phyloP scores from a whole-genome alignment of 495 filamentous ascomycete species.

The Aspergillus bertholletiae region DNA sequence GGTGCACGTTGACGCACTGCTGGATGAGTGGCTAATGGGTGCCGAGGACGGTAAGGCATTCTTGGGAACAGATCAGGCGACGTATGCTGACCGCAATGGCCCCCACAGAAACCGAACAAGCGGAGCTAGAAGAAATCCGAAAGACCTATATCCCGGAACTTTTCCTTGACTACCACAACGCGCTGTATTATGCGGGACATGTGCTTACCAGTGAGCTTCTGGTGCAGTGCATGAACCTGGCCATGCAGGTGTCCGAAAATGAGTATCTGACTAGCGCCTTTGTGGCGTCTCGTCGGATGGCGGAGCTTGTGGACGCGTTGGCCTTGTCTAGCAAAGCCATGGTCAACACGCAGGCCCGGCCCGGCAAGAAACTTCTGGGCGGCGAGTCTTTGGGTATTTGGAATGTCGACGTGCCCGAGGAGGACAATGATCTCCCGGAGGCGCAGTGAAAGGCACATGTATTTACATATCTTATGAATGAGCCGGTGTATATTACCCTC shows the following conservation, averaged over 20 bases:
- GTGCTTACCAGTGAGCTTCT: constrained; percentile 60
- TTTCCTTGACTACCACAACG: constrained; percentile 73
- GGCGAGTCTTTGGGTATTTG: constrained; percentile 47
- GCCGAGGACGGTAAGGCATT: constrained; percentile 33
- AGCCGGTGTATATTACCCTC: constrained; percentile 15
- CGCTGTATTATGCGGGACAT: constrained; percentile 65
- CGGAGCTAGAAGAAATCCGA: constrained; percentile 53
- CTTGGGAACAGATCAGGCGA: constrained; percentile 6
- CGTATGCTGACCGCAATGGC: background rate
- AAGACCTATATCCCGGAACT: constrained; percentile 76
- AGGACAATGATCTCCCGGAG: constrained; percentile 17
- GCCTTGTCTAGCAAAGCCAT: constrained; percentile 71
- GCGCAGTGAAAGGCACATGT: constrained; percentile 4
- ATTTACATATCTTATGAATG: background rate
- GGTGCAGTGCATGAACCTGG: constrained; percentile 74
- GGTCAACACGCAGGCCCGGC: constrained; percentile 48
- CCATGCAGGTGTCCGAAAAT: constrained; percentile 58
- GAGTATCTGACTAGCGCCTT: constrained; percentile 66
- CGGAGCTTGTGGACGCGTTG: constrained; percentile 72
- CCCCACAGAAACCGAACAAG: constrained; percentile 35
- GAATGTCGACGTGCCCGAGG: constrained; percentile 34
- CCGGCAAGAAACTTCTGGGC: constrained; percentile 28
- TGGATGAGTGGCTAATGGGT: constrained; percentile 39
- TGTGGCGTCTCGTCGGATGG: constrained; percentile 62
- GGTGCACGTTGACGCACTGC: constrained; percentile 29